phyloP scores from a whole-genome alignment of 306 rosid species.

The Luffa acutangula region DNA sequence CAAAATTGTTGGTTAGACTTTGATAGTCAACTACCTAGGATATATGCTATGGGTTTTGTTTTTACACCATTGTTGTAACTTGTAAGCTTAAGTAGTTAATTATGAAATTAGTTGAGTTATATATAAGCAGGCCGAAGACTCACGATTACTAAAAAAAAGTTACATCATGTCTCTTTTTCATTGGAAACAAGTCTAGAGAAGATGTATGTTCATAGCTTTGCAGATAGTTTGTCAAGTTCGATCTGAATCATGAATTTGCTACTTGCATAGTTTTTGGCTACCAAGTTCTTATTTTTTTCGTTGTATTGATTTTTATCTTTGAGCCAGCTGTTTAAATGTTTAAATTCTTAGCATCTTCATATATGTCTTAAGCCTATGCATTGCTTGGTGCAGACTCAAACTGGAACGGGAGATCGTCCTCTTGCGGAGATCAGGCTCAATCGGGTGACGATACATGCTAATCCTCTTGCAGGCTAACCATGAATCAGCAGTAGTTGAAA shows the following conservation, averaged over 20 bases:
- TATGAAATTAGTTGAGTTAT: background rate
- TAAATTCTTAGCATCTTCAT: background rate
- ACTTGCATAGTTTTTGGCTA: background rate
- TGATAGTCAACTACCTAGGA: background rate
- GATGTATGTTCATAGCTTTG: background rate
- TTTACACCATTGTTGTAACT: background rate
- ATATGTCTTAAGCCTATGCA: background rate
- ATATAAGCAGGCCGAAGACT: too few relatives aligned
- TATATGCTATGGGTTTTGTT: background rate
- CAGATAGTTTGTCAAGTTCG: background rate
- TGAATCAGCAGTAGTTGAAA: background rate
- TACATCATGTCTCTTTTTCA: background rate
- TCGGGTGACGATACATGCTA: slow-evolving; percentile 76
- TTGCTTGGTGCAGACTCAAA: slow-evolving; percentile 68
- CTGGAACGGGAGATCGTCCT: slow-evolving; percentile 82
- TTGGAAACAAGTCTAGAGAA: background rate
- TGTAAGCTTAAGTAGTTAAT: background rate
- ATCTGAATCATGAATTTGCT: background rate
- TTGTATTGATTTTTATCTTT: background rate
- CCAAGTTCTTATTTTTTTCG: background rate
- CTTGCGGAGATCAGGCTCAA: slow-evolving; percentile 93
- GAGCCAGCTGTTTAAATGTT: background rate
- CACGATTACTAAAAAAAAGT: background rate
- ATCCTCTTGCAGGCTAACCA: slow-evolving; percentile 71
- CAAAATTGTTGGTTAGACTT: background rate